Percentiles rank a stretch among this genome's conserved stretches.
phyloP scores from a whole-genome alignment of 371 early-diverging fungal species.

The Mycotypha africana region DNA sequence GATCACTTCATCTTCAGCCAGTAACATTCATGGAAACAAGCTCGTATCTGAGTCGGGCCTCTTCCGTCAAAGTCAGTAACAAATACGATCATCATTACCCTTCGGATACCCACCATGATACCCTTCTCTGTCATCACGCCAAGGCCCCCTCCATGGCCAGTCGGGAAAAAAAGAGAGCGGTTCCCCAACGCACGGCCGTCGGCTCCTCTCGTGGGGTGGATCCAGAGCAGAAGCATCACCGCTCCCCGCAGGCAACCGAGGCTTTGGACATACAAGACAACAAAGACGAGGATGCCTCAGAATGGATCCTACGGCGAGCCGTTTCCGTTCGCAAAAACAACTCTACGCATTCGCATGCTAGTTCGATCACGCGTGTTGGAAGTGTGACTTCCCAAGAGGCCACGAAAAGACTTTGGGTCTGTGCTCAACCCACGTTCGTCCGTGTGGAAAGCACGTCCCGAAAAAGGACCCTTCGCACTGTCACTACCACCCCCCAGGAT shows the following conservation, averaged over 20 bases:
- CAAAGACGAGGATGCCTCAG: too few relatives aligned
- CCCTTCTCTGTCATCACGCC: too few relatives aligned
- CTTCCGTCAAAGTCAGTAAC: constrained; percentile 28
- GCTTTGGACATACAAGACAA: too few relatives aligned
- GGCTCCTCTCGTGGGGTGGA: too few relatives aligned
- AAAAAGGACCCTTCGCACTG: constrained; percentile 21
- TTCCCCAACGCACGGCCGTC: too few relatives aligned
- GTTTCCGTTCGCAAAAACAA: constrained; percentile 24
- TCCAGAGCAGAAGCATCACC: too few relatives aligned
- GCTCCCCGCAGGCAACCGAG: too few relatives aligned
- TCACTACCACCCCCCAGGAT: not conserved
- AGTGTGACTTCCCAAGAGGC: not conserved
- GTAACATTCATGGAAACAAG: too few relatives aligned
- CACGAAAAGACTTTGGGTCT: constrained; percentile 1
- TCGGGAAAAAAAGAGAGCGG: too few relatives aligned
- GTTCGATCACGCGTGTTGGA: constrained; percentile 6
- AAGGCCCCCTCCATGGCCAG: too few relatives aligned
- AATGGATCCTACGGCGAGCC: too few relatives aligned
- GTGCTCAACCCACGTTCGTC: constrained; percentile 24
- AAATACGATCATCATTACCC: constrained; percentile 26
- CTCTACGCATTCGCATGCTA: constrained; percentile 7
- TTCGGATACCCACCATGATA: not conserved
- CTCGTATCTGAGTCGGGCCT: constrained; percentile 23
- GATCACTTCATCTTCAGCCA: constrained; percentile 25
- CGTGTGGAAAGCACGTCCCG: constrained; percentile 23